Base-by-base conservation (phyloP, 805 yeast genomes). In the Pichia manshurica region DNA sequence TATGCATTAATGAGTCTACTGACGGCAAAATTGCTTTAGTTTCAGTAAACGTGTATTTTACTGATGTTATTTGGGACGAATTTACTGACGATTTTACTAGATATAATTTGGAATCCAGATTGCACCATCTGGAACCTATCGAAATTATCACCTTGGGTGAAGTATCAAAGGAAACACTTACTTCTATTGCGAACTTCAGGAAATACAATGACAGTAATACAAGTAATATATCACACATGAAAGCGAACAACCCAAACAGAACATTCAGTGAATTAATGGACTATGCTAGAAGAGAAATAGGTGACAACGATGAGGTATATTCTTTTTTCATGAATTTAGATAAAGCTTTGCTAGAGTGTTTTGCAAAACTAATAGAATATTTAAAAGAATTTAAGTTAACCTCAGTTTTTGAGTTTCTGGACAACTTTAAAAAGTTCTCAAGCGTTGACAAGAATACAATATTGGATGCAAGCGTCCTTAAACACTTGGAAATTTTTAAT, bases 101-200 rank as follows among this genome's bases (percentile, higher is more conserved):
- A n/a, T 74, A 68, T 37, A 82, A 82, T 53, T 64, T 91, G 19
- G 89, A 85, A 52, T 86, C 95, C 0, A 66, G 98, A 46, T 62
- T 88, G 7, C 66, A 77, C 39, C 88, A 87, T 61, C 65, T 90
- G 50, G 78, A 78, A 37, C 97, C 98, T 0, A 75, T 81, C 36
- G 98, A 91, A 61, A 73, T 87, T 12, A 51, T 89, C 1, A 55
- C 75, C 12, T 57, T 78, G 7, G 74, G 79, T 16, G 56, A 59
- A 8, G 42, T 71, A 13, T 59, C 77, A 2, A 54, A 59, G 8
- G 68, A 63, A 46, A 66, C 75, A 3, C 48, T 49, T 34, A 53
- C 50, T n/a, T 56, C 59, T 45, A 37, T 61, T 1, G 53, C 54
- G 2, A 29, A 47, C n/a, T 60, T 60, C 43, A 51, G 49, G 21